Base-by-base conservation (phyloP, 192 early-diverging fungal genomes). In the Rhizophlyctis rosea region DNA sequence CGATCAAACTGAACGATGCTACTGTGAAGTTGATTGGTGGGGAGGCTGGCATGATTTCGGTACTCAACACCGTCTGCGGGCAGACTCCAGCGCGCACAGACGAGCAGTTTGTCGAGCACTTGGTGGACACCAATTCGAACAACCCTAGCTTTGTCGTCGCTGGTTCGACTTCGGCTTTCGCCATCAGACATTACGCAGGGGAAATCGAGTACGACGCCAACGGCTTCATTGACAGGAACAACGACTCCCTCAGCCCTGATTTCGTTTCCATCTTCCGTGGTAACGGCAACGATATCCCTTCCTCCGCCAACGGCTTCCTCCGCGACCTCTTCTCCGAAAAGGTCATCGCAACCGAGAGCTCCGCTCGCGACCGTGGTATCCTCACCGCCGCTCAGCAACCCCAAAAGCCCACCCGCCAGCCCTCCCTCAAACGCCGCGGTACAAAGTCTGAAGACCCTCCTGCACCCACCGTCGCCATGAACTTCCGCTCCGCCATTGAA, bases 191-290 rank as follows among this genome's bases (percentile, higher is more conserved):
- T 64, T 94, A 82, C 67, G 60, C 84, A 18, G 84, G 83, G 54
- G 69, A 64, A 33, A 83, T 95, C 16, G 81, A 84, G 59, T 98
- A 97, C 70, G 85, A 87, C n/a, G 76, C 88, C 30, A 82, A 86
- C 36, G 80, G 80, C 29, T 92, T 98, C 65, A 64, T 88, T 63
- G 87, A 88, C 47, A 85, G 84, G 68, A 95, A 94, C 77, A 76
- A 62, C 67, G 80, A 88, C 69, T 58, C 86, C 31, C 77, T 88
- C 39, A 48, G 71, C 50, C 78, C 89, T 3, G 94, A 98, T 69
- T 94, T 96, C 70, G 83, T 94, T 29, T 80, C 86, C 35, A 75
- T 96, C 35, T 82, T 95, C 65, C 72, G 83, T 31, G 83, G 84
- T 49, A 76, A 76, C 59, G 70, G 66, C 23, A 70, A 57, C 47